Base-by-base conservation (phyloP, 805 yeast genomes). In the Ogataea pignaliae region DNA sequence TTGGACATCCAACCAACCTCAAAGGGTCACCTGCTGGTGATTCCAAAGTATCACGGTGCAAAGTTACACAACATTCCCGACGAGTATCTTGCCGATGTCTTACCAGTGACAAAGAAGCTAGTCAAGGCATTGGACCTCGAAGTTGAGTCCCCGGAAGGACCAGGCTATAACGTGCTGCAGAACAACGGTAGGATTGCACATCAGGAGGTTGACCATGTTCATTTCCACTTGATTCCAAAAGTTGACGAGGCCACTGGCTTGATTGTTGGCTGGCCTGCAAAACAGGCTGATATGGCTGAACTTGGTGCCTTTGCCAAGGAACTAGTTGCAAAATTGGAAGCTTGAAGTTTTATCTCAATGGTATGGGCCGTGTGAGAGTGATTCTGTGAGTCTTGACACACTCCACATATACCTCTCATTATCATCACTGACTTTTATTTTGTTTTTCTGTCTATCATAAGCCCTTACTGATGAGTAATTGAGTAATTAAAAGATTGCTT, bases 181-280 rank as follows among this genome's bases (percentile, higher is more conserved):
- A 93, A 91, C 73, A 93, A 91, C 56, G 98, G 98, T 40, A 70
- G 87, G 61, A 82, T 90, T 59, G 99, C 98, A 11, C 98, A 93
- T 62, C 99, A 91, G 70, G 84, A 76, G 44, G 98, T 93, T 45
- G 93, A 86, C 54, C 99, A 91, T 63, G 97, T 93, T 46, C 99
- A 91, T 65, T 86, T 93, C 77, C 99, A 91, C 65, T 79, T 91
- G 64, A 91, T 91, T 61, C 99, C 99, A 40, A 91, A 91, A 76
- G 76, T 75, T 46, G 83, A 81, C 56, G 70, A 65, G 2, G 74
- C 75, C 34, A 72, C 90, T 15, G 99, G 99, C 1, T 74, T 91
- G 51, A 75, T 74, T 31, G 88, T 91, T 29, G 96, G 93, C 26
- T 93, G 99, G 98, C 98, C 98, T n/a, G 83, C 89, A 15, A 78